Evolutionary conservation across 164 flowering plant genomes (phyloP).

Genomic region (Hamamelis virginiana): DNA sequence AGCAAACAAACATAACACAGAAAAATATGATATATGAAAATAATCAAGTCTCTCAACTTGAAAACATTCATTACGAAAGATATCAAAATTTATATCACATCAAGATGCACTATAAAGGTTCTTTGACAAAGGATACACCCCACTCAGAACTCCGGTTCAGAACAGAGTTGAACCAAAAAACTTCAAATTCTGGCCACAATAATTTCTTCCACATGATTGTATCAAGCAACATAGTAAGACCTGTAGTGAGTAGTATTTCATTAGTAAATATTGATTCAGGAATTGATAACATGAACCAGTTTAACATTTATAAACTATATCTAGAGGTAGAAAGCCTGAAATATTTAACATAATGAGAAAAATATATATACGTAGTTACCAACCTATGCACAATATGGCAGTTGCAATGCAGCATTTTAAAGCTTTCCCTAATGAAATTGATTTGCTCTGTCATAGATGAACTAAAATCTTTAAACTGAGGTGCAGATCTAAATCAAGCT

Average conservation of each 20-base stretch:
- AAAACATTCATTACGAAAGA: too few species aligned
- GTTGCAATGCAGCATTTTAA: conserved; percentile 49
- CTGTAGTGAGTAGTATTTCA: conserved; percentile 38
- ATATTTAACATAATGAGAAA: background rate
- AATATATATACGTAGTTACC: conserved; percentile 17
- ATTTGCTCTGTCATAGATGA: conserved; percentile 56
- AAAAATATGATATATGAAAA: too few species aligned
- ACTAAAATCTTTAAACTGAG: conserved; percentile 5
- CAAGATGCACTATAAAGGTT: background rate
- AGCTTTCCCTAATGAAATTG: conserved; percentile 69
- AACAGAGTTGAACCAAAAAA: conserved; percentile 96
- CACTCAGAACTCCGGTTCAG: conserved; percentile 93
- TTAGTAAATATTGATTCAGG: background rate
- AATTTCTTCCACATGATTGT: conserved; percentile 78
- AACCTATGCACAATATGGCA: conserved; percentile 67
- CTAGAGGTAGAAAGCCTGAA: background rate
- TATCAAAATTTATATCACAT: background rate
- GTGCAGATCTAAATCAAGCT: background rate
- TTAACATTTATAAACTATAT: background rate
- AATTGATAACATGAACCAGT: background rate
- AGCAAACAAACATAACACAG: too few species aligned
- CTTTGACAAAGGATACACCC: conserved; percentile 86
- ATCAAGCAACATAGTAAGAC: conserved; percentile 70
- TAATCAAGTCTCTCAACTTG: too few species aligned
- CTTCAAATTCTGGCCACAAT: conserved; percentile 94